A percentile compares a stretch with the other conserved stretches of the same genome.
These are phyloP conservation scores for Cordyceps fumosorosea DNA, from an alignment of 2,329 filamentous ascomycete genomes.

Conservation along the genomic window DNA sequence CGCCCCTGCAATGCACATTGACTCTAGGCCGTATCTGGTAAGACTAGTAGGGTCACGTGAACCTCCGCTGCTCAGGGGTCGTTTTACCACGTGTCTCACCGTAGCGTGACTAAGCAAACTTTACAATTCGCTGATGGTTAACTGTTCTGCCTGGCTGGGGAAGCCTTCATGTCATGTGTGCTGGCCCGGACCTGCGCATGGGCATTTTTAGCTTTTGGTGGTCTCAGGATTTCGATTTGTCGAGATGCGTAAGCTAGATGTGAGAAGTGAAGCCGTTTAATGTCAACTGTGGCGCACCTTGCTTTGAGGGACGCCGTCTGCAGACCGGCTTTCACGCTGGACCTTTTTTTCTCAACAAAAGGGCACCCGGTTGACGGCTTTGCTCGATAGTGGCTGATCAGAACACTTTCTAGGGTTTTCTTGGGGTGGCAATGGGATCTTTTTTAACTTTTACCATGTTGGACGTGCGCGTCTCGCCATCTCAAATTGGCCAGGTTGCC, in stretches of 20 bases:
- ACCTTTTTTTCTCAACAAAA: background rate
- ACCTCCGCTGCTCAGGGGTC: background rate
- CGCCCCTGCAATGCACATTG: no score
- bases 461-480: background rate
- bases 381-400: background rate
- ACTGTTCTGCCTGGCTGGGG: no score
- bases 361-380: no score
- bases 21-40: background rate
- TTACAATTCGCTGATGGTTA: background rate
- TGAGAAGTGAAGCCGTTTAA: background rate
- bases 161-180: background rate
- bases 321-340: background rate
- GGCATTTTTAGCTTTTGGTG: background rate
- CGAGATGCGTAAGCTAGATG: background rate
- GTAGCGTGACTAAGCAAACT: background rate
- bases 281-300: background rate
- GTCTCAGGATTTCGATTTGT: background rate
- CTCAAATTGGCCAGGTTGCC: background rate
- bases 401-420: background rate
- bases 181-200: background rate
- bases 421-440: background rate
- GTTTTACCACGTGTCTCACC: no score
- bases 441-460: background rate
- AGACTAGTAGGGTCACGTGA: background rate
- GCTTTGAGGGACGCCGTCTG: background rate